Evolutionary conservation across 495 filamentous ascomycete genomes (phyloP).

Genomic region (Talaromyces borbonicus): DNA sequence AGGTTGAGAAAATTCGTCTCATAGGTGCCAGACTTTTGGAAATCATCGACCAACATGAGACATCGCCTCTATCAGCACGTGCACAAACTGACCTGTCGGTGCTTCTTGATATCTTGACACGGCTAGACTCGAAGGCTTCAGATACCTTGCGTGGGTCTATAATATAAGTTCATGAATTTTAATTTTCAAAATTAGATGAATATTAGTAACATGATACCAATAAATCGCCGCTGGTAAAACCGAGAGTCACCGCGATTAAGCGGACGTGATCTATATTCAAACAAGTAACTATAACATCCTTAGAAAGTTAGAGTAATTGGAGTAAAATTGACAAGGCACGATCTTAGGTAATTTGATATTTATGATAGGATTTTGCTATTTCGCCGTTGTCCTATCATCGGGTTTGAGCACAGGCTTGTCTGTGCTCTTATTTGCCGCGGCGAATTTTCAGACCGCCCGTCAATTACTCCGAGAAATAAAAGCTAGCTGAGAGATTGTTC

Average conservation of each 20-base stretch:
- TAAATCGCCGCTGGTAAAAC: not conserved
- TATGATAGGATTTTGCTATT: not conserved
- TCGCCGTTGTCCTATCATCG: not conserved
- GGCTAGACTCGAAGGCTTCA: slow-evolving; percentile 16
- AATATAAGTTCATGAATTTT: not conserved
- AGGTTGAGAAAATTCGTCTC: slow-evolving; percentile 23
- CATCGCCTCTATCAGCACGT: slow-evolving; percentile 11
- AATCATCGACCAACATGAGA: slow-evolving; percentile 19
- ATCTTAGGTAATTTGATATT: not conserved
- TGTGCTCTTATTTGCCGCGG: not conserved
- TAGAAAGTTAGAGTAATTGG: not conserved
- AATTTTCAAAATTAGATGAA: not conserved
- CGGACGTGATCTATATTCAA: not conserved
- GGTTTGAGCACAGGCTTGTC: not conserved
- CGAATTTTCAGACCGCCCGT: not conserved
- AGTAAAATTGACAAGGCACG: not conserved
- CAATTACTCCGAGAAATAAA: not conserved
- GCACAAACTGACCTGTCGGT: slow-evolving; percentile 15
- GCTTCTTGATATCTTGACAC: slow-evolving; percentile 15
- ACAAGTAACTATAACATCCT: not conserved
- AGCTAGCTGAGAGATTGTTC: not conserved
- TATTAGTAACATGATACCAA: not conserved
- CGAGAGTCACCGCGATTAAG: not conserved
- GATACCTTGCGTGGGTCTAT: slow-evolving; percentile 15
- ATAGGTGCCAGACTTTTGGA: slow-evolving; percentile 20